Conservation (phyloP, 371 early-diverging fungal species). For the Sporodiniella umbellata region DNA sequence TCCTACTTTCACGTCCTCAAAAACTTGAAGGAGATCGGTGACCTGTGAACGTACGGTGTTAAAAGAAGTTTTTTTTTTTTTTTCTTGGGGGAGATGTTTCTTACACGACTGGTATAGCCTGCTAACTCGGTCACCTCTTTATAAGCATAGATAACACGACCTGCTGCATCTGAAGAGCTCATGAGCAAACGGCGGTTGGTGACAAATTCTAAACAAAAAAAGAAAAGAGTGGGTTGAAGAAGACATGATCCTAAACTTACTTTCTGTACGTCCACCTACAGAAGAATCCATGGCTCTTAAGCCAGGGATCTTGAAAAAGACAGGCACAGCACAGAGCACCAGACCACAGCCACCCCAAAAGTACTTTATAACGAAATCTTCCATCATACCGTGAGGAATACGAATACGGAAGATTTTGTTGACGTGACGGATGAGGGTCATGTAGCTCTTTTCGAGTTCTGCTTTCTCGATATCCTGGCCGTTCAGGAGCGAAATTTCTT, state of each 20-base stretch:
- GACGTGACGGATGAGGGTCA: slow-evolving; percentile 75
- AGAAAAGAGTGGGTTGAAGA: too few species aligned
- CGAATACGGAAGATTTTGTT: slow-evolving; percentile 76
- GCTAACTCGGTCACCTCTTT: slow-evolving; percentile 87
- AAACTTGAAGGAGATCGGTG: slow-evolving; percentile 72
- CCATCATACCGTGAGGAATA: slow-evolving; percentile 85
- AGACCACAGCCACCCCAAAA: slow-evolving; percentile 95
- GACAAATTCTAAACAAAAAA: slow-evolving; percentile 81
- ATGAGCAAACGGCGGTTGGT: slow-evolving; percentile 86
- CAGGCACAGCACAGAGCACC: slow-evolving; percentile 85
- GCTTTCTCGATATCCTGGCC: slow-evolving; percentile 76
- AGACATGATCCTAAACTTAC: slow-evolving; percentile 11
- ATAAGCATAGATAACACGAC: slow-evolving; percentile 89
- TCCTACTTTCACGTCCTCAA: slow-evolving; percentile 78
- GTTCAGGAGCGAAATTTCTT: slow-evolving; percentile 86
- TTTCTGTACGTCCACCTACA: slow-evolving; percentile 59
- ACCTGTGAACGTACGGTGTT: slow-evolving; percentile 26
- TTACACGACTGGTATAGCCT: slow-evolving; percentile 88
- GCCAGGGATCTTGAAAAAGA: slow-evolving; percentile 74
- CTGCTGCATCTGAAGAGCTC: slow-evolving; percentile 85
- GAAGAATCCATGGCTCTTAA: slow-evolving; percentile 27
- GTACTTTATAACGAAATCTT: slow-evolving; percentile 90
- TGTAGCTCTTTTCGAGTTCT: slow-evolving; percentile 75
- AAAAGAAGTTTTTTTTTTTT: not conserved
- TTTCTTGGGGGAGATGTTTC: slow-evolving; percentile 13